Percentiles rank a stretch among this genome's conserved stretches.
Evolutionary conservation across 345 rosid species (phyloP).

Genomic region (Carallia pectinifolia): DNA sequence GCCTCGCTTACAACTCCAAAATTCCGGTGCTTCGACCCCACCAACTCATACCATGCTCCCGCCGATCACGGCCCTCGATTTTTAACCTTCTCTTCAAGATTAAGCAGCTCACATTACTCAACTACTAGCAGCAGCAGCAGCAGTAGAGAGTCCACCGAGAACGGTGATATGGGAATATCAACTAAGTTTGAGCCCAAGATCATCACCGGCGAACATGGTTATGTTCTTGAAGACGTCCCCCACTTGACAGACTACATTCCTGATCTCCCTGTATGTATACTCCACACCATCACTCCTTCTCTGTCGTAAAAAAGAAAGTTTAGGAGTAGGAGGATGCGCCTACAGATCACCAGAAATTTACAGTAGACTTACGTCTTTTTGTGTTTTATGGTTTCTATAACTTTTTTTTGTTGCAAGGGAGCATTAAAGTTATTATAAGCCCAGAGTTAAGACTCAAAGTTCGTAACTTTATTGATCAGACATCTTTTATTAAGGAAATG

Average conservation of each 20-base stretch:
- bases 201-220: slow-evolving; percentile 38
- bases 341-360: no score
- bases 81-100: background rate
- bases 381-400: background rate
- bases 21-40: slow-evolving; percentile 47
- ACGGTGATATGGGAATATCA: background rate
- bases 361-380: background rate
- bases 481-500: background rate
- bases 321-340: no score
- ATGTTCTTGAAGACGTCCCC: slow-evolving; percentile 54
- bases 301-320: no score
- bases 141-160: background rate
- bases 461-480: background rate
- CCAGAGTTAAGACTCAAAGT: background rate
- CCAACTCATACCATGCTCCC: background rate
- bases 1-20: slow-evolving; percentile 31
- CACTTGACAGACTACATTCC: slow-evolving; percentile 47
- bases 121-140: no score
- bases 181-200: slow-evolving; percentile 26
- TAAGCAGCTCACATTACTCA: background rate
- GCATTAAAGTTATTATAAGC: no score
- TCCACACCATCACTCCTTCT: background rate
- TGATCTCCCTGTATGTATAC: slow-evolving; percentile 35
- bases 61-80: slow-evolving; percentile 2
- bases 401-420: no score